These are phyloP conservation scores for Kickxella alabastrina DNA, from an alignment of 192 early-diverging fungal genomes.

Conservation along the genomic window DNA sequence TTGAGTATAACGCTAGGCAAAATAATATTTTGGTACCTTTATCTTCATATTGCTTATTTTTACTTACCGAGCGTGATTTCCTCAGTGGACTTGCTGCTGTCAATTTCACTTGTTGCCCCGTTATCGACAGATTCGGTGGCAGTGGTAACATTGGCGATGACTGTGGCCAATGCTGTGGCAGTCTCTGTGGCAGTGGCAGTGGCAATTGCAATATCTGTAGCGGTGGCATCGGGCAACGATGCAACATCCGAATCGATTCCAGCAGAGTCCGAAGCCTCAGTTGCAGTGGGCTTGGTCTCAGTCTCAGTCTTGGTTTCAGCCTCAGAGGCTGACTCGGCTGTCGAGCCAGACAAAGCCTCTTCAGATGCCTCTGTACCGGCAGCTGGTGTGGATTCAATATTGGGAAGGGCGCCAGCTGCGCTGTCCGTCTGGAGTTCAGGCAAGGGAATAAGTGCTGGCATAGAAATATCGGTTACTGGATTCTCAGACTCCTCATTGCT, in stretches of 20 bases:
- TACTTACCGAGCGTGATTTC: too few relatives aligned
- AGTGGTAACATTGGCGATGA: neutral
- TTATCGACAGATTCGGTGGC: neutral
- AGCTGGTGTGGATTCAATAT: neutral
- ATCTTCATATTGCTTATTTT: too few relatives aligned
- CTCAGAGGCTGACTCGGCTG: conserved; percentile 1
- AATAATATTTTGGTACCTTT: too few relatives aligned
- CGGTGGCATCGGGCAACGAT: neutral
- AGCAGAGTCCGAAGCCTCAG: neutral
- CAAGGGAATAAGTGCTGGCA: conserved; percentile 4
- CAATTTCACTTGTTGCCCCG: too few relatives aligned
- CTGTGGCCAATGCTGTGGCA: neutral
- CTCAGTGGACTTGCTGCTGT: too few relatives aligned
- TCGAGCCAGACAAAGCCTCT: too few relatives aligned
- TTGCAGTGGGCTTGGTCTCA: neutral
- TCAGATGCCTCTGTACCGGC: conserved; percentile 1
- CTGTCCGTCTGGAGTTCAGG: conserved; percentile 8
- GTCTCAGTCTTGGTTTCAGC: conserved; percentile 4
- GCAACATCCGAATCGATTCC: neutral
- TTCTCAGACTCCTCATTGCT: neutral
- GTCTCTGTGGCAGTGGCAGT: neutral
- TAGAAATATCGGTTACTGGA: neutral
- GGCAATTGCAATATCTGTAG: neutral
- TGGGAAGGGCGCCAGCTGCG: too few relatives aligned
- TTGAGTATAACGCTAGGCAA: too few relatives aligned